A percentile compares a stretch with the other conserved stretches of the same genome.
phyloP scores from a whole-genome alignment of 495 filamentous ascomycete species.

The Penicillium chermesinum region DNA sequence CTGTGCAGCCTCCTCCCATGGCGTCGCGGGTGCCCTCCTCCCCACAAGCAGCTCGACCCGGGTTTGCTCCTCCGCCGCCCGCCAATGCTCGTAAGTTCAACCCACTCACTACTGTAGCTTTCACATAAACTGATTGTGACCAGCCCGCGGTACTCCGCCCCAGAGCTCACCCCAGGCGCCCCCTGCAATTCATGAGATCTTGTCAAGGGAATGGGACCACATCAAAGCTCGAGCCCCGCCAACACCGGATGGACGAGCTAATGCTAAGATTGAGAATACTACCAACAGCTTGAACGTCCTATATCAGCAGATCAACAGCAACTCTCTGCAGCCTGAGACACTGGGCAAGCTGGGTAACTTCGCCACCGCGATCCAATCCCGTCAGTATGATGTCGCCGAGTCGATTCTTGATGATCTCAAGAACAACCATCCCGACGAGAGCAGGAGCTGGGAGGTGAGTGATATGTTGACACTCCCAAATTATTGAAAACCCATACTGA shows the following conservation, averaged over 20 bases:
- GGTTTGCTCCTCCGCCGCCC: slow-evolving; percentile 1
- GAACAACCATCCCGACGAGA: slow-evolving; percentile 76
- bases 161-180: slow-evolving; percentile 24
- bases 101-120: not conserved
- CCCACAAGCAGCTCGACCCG: not conserved
- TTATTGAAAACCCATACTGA: not conserved
- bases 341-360: slow-evolving; percentile 64
- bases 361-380: slow-evolving; percentile 59
- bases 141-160: not conserved
- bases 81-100: not conserved
- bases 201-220: not conserved
- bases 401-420: slow-evolving; percentile 76
- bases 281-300: slow-evolving; percentile 86
- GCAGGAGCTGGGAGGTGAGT: slow-evolving; percentile 94
- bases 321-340: slow-evolving; percentile 79
- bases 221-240: slow-evolving; percentile 32
- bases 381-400: slow-evolving; percentile 71
- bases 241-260: slow-evolving; percentile 12
- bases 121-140: too few relatives aligned
- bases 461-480: not conserved
- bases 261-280: slow-evolving; percentile 78
- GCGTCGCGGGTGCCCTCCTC: not conserved
- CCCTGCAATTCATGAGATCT: slow-evolving; percentile 4
- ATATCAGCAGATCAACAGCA: slow-evolving; percentile 95
- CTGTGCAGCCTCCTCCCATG: slow-evolving; percentile 39